Evolutionary conservation across 106 monocot species (phyloP), one percentile per base, ranked within the genome.

Genomic region (Allium cepa): DNA sequence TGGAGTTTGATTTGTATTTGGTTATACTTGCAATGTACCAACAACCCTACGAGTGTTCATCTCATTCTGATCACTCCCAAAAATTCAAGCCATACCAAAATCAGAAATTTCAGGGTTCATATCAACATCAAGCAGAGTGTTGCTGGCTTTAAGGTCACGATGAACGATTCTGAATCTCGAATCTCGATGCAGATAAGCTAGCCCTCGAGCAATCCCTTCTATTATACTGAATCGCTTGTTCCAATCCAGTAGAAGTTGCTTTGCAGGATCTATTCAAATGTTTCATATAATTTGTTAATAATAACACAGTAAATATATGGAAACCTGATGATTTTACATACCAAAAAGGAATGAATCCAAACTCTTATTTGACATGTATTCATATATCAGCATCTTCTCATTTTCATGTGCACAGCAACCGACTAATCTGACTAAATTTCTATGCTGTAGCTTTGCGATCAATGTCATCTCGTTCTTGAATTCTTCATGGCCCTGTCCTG

Each of bases 21-120:
- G 36, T 36, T 8, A 16, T 60, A 62, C 88, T 75, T 74, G 85
- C 88, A 71, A 82, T 46, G 88, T 84, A 13, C 88, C 84, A 4
- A 82, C 79, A 3, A 85, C 81, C 10, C 72, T 56, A 9, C 46
- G 77, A 8, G 84, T 88, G 46, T 67, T 84, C 27, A n/a, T 68
- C 53, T 84, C 69, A 60, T 79, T 78, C 28, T 81, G 65, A 56
- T 82, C 69, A 6, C 74, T 72, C 45, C 82, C 76, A 66, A 89
- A 89, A 17, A 82, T 81, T 27, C 77, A 79, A 7, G 88, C 88
- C 82, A 85, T 82, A 14, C 88, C 88, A 52, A 89, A 85, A 48
- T 89, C 88, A 3, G 88, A 79, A 50, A 89, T 89, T 59, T 89
- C 85, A 3, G 88, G 82, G 50, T 77, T 84, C 79, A 88, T 79